Base-by-base conservation (phyloP, 306 rosid genomes). In the Citrullus colocynthis region DNA sequence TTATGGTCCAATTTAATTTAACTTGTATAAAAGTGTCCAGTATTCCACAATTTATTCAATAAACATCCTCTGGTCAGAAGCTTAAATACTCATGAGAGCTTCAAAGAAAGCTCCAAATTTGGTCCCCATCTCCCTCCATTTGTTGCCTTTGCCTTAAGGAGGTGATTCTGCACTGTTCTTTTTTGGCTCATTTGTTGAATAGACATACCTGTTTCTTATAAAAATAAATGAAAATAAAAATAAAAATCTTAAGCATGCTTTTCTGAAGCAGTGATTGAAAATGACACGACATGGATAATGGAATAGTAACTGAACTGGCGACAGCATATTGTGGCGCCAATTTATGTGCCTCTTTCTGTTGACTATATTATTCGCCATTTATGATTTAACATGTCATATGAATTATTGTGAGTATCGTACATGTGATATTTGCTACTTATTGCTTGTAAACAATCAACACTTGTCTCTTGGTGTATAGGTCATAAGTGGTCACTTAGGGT, bases 401-500 rank as follows among this genome's bases (percentile, higher is more conserved):
- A 18, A 18, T 73, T 73, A 6, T 55, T 32, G 17, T 36, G 37
- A 36, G 48, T 5, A 44, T 42, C 24, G 32, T 56, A 57, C 51
- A 8, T 11, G 20, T 80, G 9, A 66, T 48, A 30, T 54, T 15
- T 45, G 16, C 17, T 55, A 44, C 57, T 17, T 61, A 44, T 62
- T 72, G 41, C 16, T 48, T 42, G 4, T 34, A 21, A 39, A 8
- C 54, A 52, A 17, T 78, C 37, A 65, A 54, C 41, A 32, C 37
- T 78, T n/a, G 28, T 64, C 10, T 73, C 82, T 82, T 21, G 81
- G 81, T 83, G 45, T 83, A 58, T 66, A 95, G 99, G 99, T 95
- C 74, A 88, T 95, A 83, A 92, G 97, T 20, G 99, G 99, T 78
- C 99, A 95, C 91, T 89, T 92, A 81, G 99, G 99, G 78, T 95